phyloP scores from a whole-genome alignment of 495 filamentous ascomycete genomes.

The Paragyromitra xinjiangensis region DNA sequence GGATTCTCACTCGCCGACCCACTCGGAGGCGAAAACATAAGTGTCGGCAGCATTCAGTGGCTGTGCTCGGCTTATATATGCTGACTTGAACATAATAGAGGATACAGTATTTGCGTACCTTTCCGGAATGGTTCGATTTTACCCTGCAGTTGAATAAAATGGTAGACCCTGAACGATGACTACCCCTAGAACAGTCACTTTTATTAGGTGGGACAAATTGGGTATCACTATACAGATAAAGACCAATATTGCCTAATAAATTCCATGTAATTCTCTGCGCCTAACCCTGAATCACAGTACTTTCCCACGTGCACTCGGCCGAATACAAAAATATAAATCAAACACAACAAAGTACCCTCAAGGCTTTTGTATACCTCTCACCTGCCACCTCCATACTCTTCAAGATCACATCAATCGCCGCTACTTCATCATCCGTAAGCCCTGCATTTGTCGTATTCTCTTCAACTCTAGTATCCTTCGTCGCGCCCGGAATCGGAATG shows the following conservation, averaged over 20 bases:
- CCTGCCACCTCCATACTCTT: slow-evolving; percentile 21
- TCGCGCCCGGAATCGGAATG: slow-evolving; percentile 64
- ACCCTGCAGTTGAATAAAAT: too few relatives aligned
- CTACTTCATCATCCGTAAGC: slow-evolving; percentile 35
- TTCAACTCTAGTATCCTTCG: slow-evolving; percentile 27
- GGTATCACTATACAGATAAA: background rate
- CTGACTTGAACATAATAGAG: too few relatives aligned
- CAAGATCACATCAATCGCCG: slow-evolving; percentile 22
- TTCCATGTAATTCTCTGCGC: background rate
- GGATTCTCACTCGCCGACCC: slow-evolving; percentile 15
- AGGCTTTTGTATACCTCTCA: slow-evolving; percentile 9
- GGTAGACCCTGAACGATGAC: background rate
- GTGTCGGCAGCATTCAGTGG: too few relatives aligned
- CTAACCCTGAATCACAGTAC: background rate
- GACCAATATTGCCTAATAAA: background rate
- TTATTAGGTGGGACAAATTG: background rate
- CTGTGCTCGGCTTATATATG: too few relatives aligned
- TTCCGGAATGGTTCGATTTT: too few relatives aligned
- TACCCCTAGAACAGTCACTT: background rate
- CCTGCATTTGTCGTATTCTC: slow-evolving; percentile 33
- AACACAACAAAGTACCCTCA: background rate
- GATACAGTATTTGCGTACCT: too few relatives aligned
- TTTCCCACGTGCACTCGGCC: too few relatives aligned
- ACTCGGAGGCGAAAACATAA: too few relatives aligned
- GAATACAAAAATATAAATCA: background rate